phyloP scores from a whole-genome alignment of 2,329 filamentous ascomycete species.

The Hyphodiscus sp. region DNA sequence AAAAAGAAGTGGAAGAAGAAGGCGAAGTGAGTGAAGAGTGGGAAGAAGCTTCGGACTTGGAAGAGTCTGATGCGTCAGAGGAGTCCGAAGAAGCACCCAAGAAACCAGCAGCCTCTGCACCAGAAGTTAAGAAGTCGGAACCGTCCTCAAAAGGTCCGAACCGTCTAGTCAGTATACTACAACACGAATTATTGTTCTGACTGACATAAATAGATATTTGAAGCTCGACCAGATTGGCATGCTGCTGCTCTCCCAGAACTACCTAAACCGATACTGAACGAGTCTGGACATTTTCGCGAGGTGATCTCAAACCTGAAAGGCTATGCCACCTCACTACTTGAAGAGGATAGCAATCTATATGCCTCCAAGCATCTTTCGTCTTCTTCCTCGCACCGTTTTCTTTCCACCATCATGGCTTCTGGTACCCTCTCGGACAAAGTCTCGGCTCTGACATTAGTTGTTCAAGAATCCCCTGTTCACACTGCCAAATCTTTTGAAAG shows the following conservation, averaged over 20 bases:
- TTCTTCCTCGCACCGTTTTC: conserved; percentile 88
- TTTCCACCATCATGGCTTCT: conserved; percentile 93
- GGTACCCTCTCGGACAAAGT: conserved; percentile 96
- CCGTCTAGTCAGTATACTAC: conserved; percentile 27
- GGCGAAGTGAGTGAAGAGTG: conserved; percentile 31
- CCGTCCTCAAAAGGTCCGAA: conserved; percentile 21
- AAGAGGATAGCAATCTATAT: conserved; percentile 73
- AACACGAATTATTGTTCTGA: conserved; percentile 14
- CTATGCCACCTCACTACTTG: conserved; percentile 68
- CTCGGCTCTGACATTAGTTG: conserved; percentile 85
- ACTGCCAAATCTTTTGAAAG: conserved; percentile 85
- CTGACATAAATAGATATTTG: conserved; percentile 42
- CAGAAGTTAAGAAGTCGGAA: conserved; percentile 3
- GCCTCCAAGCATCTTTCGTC: conserved; percentile 62
- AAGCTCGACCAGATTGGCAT: conserved; percentile 64
- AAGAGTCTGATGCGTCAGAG: conserved; percentile 23
- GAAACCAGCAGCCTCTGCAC: background rate
- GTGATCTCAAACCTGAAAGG: conserved; percentile 55
- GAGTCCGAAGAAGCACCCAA: background rate
- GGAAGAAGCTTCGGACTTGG: conserved; percentile 30
- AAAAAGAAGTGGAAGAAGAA: conserved; percentile 31
- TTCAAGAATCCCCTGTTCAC: conserved; percentile 94
- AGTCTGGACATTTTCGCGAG: conserved; percentile 40
- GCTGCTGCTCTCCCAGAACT: conserved; percentile 49
- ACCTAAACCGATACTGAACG: conserved; percentile 37